Conservation (phyloP, 352 stramenopile genomes). For the Pythium phragmitis region DNA sequence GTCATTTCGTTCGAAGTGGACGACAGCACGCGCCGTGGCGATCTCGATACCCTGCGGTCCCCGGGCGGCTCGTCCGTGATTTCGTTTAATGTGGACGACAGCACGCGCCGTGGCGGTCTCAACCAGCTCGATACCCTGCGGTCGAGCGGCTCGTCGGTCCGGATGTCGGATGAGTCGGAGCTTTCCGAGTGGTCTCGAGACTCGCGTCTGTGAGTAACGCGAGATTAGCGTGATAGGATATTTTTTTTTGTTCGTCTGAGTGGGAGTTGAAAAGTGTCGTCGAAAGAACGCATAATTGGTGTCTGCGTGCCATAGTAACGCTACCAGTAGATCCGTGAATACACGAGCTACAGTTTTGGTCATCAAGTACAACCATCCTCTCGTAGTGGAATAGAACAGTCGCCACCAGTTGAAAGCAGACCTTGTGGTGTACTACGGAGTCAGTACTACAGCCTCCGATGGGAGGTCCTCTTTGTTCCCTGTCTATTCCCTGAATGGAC, state of each 20-base stretch:
- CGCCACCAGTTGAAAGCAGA: too few relatives aligned
- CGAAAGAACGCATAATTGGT: background rate
- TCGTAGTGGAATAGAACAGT: too few relatives aligned
- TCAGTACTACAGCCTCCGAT: background rate
- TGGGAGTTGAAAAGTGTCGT: too few relatives aligned
- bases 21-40: background rate
- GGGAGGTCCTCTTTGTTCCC: background rate
- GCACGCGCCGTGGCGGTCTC: too few relatives aligned
- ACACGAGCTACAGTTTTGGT: too few relatives aligned
- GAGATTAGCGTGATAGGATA: constrained; percentile 7
- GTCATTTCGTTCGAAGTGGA: constrained; percentile 25
- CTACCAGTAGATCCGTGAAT: too few relatives aligned
- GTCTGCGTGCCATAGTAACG: background rate
- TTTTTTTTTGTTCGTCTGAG: too few relatives aligned
- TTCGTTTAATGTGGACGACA: constrained; percentile 18
- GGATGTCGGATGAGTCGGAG: constrained; percentile 12
- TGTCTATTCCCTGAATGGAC: constrained; percentile 10
- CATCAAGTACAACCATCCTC: too few relatives aligned
- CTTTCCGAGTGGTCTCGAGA: constrained; percentile 21
- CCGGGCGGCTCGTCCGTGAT: constrained; percentile 12
- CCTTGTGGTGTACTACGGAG: too few relatives aligned
- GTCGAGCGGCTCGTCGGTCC: constrained; percentile 11
- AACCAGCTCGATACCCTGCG: background rate
- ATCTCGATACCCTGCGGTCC: background rate
- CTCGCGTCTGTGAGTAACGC: background rate